Conservation (phyloP, 2,329 filamentous ascomycete genomes). For the Fusarium sp. region DNA sequence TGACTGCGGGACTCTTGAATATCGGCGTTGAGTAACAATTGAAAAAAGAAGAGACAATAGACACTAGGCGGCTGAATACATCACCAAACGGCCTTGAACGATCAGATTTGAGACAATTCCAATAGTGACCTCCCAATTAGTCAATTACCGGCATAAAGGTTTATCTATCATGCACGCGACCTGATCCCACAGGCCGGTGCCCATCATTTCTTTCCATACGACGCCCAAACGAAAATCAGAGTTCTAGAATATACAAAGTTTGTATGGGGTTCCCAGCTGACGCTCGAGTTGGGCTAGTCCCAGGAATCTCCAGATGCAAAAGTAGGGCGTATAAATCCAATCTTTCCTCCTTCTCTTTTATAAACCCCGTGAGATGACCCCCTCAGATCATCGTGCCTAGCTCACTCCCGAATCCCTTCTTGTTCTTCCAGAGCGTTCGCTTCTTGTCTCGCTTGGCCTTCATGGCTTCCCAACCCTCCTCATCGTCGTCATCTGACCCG, state of each 20-base stretch:
- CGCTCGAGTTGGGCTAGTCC: slow-evolving; percentile 37
- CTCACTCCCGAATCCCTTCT: slow-evolving; percentile 65
- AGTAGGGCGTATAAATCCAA: slow-evolving; percentile 44
- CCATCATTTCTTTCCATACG: slow-evolving; percentile 43
- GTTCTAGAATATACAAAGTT: slow-evolving; percentile 47
- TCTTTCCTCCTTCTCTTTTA: slow-evolving; percentile 41
- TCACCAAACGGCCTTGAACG: slow-evolving; percentile 17
- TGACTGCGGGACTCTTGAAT: neutral
- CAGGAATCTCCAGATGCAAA: slow-evolving; percentile 44
- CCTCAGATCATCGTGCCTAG: slow-evolving; percentile 60
- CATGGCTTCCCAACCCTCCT: slow-evolving; percentile 78
- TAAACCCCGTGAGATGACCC: slow-evolving; percentile 28
- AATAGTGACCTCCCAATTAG: slow-evolving; percentile 42
- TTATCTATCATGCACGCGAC: slow-evolving; percentile 48
- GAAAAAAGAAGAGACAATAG: slow-evolving; percentile 4
- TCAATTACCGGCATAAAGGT: slow-evolving; percentile 46
- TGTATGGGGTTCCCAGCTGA: slow-evolving; percentile 32
- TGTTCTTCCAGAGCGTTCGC: slow-evolving; percentile 72
- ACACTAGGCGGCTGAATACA: neutral
- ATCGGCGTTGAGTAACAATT: neutral
- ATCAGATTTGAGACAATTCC: neutral
- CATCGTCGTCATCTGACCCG: slow-evolving; percentile 69
- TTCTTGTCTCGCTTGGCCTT: slow-evolving; percentile 77
- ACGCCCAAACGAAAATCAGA: slow-evolving; percentile 44
- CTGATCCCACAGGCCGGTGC: slow-evolving; percentile 39